A percentile compares a stretch with the other conserved stretches of the same genome.
Evolutionary conservation across 2,329 filamentous ascomycete species (phyloP).

Genomic region (Venturia oleaginea): DNA sequence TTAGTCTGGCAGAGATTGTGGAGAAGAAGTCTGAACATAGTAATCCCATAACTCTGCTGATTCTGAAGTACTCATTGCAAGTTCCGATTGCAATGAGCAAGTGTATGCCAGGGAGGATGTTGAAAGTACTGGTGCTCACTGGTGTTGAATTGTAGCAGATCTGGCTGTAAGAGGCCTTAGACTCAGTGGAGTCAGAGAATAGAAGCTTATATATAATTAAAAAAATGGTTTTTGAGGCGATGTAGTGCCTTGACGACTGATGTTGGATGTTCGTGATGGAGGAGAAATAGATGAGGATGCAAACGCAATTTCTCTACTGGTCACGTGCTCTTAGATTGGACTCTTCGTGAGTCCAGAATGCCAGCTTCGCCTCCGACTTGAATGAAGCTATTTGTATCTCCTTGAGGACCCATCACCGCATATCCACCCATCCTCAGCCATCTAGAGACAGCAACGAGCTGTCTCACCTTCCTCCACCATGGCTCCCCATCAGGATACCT

Average conservation of each 20-base stretch:
- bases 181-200: background rate
- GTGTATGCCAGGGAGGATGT: background rate
- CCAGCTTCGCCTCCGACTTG: background rate
- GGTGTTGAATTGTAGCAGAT: background rate
- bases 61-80: background rate
- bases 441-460: conserved; percentile 7
- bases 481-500: conserved; percentile 67
- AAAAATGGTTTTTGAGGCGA: background rate
- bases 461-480: conserved; percentile 32
- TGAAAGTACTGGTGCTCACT: background rate
- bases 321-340: background rate
- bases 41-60: background rate
- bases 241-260: too few species aligned
- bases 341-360: background rate
- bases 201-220: too few species aligned
- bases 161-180: background rate
- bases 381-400: background rate
- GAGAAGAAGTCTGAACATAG: background rate
- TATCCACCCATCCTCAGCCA: background rate
- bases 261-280: background rate
- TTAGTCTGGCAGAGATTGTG: background rate
- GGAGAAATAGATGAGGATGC: too few species aligned
- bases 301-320: too few species aligned
- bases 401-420: background rate
- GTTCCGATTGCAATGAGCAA: background rate